Evolutionary conservation across 345 rosid genomes (phyloP).

Genomic region (Erodium maritimum): DNA sequence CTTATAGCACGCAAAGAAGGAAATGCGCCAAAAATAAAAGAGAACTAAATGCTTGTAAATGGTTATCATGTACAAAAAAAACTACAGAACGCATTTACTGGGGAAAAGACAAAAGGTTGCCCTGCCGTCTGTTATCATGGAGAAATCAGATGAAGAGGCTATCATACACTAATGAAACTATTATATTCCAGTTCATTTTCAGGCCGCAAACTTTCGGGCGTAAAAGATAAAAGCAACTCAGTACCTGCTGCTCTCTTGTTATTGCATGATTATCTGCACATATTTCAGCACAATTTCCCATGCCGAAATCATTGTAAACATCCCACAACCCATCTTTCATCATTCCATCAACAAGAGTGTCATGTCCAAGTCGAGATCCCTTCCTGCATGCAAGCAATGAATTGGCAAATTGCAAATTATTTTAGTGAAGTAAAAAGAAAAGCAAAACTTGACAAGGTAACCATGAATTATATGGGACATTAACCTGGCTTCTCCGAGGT

Average conservation of each 20-base stretch:
- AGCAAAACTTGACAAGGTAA: not conserved
- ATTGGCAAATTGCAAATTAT: slow-evolving; percentile 16
- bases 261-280: slow-evolving; percentile 68
- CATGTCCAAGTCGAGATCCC: slow-evolving; percentile 96
- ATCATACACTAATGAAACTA: too few species aligned
- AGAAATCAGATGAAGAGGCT: too few species aligned
- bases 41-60: not conserved
- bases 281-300: slow-evolving; percentile 93
- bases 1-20: not conserved
- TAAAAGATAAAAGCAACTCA: not conserved
- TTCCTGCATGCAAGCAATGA: slow-evolving; percentile 40
- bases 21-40: too few species aligned
- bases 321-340: slow-evolving; percentile 97
- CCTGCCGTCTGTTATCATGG: too few species aligned
- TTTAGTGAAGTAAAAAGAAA: not conserved
- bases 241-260: slow-evolving; percentile 87
- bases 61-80: not conserved
- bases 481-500: slow-evolving; percentile 86
- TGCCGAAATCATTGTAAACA: slow-evolving; percentile 76
- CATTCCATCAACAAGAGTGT: slow-evolving; percentile 90
- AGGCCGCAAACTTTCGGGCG: not conserved
- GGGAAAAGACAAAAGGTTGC: too few species aligned
- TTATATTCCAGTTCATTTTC: not conserved
- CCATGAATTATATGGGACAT: not conserved
- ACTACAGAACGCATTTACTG: too few species aligned